Evolutionary conservation across 164 flowering plant species (phyloP).

Genomic region (Dillenia suffruticosa): DNA sequence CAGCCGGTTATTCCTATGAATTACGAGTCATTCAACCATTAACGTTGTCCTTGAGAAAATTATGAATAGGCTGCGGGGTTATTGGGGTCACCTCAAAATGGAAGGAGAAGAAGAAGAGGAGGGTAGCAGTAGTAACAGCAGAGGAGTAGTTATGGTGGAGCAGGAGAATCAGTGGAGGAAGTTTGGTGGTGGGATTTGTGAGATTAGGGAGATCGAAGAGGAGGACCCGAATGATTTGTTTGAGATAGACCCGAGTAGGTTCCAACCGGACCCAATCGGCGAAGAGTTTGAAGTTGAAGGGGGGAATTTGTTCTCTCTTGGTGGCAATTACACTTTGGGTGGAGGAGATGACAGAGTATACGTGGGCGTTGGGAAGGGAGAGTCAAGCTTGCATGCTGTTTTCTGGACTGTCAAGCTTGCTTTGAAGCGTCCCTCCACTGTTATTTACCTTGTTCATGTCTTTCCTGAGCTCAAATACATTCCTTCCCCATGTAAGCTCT

Average conservation of each 20-base stretch:
- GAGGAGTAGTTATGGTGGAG: too few species aligned
- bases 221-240: constrained; percentile 10
- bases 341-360: constrained; percentile 26
- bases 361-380: constrained; percentile 43
- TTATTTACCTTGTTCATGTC: constrained; percentile 40
- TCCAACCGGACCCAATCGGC: neutral
- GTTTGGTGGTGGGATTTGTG: too few species aligned
- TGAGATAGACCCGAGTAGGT: constrained; percentile 3
- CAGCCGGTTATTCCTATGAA: too few species aligned
- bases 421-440: constrained; percentile 11
- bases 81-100: too few species aligned
- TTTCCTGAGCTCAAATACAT: constrained; percentile 34
- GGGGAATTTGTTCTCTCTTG: constrained; percentile 15
- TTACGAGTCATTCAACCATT: too few species aligned
- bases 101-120: too few species aligned
- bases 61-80: too few species aligned
- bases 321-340: neutral
- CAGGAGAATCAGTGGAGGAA: too few species aligned
- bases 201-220: constrained; percentile 31
- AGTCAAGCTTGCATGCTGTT: constrained; percentile 42
- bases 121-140: too few species aligned
- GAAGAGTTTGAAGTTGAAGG: constrained; percentile 16
- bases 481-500: constrained; percentile 40
- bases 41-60: too few species aligned
- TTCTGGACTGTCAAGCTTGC: constrained; percentile 32